Conservation (phyloP, 768 basidiomycete genomes). For the Podaxis rugospora region DNA sequence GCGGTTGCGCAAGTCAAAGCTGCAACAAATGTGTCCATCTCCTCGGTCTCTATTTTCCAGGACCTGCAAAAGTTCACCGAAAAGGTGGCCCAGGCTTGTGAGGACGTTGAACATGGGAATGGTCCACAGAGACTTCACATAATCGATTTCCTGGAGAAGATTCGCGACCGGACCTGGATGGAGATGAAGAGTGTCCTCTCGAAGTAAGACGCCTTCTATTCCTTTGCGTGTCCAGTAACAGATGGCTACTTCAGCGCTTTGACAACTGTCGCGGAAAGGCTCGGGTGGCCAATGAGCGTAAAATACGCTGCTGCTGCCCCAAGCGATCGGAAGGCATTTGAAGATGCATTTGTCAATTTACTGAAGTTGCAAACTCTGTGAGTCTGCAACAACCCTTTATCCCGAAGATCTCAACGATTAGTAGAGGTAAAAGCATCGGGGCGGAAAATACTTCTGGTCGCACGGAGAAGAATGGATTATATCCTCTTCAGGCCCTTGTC, state of each 20-base stretch:
- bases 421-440: constrained; percentile 51
- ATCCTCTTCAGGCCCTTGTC: constrained; percentile 80
- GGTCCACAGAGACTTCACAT: constrained; percentile 54
- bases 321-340: constrained; percentile 61
- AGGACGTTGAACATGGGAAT: constrained; percentile 39
- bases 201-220: constrained; percentile 38
- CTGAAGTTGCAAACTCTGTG: constrained; percentile 77
- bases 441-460: constrained; percentile 9
- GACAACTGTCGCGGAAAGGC: constrained; percentile 56
- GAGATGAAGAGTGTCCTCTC: constrained; percentile 66
- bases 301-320: constrained; percentile 51
- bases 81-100: constrained; percentile 41
- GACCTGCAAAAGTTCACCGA: constrained; percentile 57
- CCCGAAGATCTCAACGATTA: background rate
- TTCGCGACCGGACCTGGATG: constrained; percentile 73
- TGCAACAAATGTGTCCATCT: constrained; percentile 31
- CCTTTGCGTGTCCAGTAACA: background rate
- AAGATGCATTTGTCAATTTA: constrained; percentile 72
- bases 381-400: constrained; percentile 21
- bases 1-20: constrained; percentile 51
- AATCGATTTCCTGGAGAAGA: constrained; percentile 51
- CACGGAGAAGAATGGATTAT: constrained; percentile 55
- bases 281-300: constrained; percentile 83
- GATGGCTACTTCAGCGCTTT: constrained; percentile 46
- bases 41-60: constrained; percentile 54